phyloP scores from a whole-genome alignment of 2,329 filamentous ascomycete species.

The Parastagonospora nodorum region DNA sequence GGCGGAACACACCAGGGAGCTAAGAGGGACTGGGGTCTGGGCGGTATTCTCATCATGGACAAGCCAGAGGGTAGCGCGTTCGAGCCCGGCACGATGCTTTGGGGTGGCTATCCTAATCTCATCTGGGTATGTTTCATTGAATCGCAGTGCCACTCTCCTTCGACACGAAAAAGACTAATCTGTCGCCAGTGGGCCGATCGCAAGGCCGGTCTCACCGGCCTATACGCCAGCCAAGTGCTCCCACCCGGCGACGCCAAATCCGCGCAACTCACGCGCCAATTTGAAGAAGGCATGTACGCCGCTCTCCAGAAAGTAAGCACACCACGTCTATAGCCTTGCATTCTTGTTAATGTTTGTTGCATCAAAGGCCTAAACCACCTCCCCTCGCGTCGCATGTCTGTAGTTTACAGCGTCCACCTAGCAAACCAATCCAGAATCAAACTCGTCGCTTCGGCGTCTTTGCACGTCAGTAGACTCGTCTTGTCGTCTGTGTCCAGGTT shows the following conservation, averaged over 20 bases:
- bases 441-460: conserved; percentile 36
- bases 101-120: conserved; percentile 42
- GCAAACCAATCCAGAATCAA: conserved; percentile 40
- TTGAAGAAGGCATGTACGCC: conserved; percentile 19
- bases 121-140: conserved; percentile 36
- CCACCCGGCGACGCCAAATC: conserved; percentile 35
- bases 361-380: neutral
- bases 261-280: conserved; percentile 18
- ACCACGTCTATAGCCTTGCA: neutral
- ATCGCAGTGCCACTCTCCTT: too few species aligned
- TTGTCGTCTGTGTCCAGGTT: conserved; percentile 29
- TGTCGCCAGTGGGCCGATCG: conserved; percentile 37
- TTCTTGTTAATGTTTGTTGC: neutral
- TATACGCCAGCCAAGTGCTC: conserved; percentile 36
- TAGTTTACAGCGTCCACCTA: conserved; percentile 26
- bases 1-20: conserved; percentile 23
- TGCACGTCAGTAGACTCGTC: conserved; percentile 29
- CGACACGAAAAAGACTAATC: conserved; percentile 1
- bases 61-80: conserved; percentile 28
- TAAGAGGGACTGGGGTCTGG: conserved; percentile 37
- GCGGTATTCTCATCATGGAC: conserved; percentile 30
- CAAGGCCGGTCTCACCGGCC: conserved; percentile 33
- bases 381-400: neutral
- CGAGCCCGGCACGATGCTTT: conserved; percentile 35
- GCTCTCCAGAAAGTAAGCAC: neutral